Evolutionary conservation across 139 green algal species (phyloP).

Genomic region (Dunaliella primolecta): DNA sequence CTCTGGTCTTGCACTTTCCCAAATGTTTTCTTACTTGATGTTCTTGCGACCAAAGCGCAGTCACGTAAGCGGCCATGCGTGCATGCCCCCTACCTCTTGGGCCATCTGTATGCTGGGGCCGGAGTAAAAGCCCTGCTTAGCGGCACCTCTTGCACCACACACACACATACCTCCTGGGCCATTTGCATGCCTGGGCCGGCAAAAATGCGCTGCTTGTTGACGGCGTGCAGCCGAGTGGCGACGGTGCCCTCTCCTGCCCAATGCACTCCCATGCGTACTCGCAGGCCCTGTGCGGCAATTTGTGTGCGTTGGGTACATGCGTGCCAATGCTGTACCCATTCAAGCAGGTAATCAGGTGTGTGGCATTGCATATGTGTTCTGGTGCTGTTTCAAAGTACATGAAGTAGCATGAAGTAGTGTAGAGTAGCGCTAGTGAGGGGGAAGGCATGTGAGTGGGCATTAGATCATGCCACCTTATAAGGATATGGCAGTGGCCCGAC

Average conservation of each 20-base stretch:
- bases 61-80: no score
- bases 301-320: background rate
- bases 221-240: conserved; percentile 58
- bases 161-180: conserved; percentile 50
- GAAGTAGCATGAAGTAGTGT: background rate
- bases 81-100: conserved; percentile 61
- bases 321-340: background rate
- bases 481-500: no score
- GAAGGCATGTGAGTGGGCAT: no score
- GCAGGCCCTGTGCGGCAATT: conserved; percentile 59
- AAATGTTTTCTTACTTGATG: no score
- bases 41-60: no score
- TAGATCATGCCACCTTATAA: no score
- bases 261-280: conserved; percentile 84
- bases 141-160: no score
- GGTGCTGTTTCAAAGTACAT: background rate
- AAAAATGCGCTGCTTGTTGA: conserved; percentile 74
- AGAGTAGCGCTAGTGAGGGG: no score
- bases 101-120: conserved; percentile 65
- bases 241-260: conserved; percentile 71
- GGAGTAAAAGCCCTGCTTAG: conserved; percentile 68
- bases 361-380: no score
- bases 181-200: conserved; percentile 66
- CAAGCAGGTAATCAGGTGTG: background rate
- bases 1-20: no score